Percentiles rank a stretch among this genome's conserved stretches.
Conservation (phyloP, 2,329 filamentous ascomycete species). For the Diaporthe citrichinensis region DNA sequence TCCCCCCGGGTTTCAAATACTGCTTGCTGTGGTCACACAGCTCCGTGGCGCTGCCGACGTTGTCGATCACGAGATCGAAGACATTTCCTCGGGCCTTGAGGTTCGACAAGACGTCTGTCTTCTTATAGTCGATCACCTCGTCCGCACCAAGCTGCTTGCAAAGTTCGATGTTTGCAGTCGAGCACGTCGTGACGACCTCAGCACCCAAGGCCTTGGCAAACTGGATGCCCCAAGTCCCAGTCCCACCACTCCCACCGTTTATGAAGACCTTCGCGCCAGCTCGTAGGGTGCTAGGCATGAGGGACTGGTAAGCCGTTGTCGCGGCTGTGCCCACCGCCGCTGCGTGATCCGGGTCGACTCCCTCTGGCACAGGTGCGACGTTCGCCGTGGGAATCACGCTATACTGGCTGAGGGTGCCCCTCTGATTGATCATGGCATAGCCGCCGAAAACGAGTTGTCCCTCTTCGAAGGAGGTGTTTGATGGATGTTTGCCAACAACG, state of each 20-base stretch:
- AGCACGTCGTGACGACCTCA: constrained; percentile 54
- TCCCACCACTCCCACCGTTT: constrained; percentile 55
- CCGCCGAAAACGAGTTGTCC: constrained; percentile 45
- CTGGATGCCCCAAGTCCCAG: constrained; percentile 55
- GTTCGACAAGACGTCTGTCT: constrained; percentile 38
- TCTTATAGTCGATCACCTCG: constrained; percentile 54
- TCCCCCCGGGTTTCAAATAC: constrained; percentile 43
- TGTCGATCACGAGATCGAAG: constrained; percentile 50
- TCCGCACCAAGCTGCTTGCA: constrained; percentile 53
- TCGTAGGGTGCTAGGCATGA: constrained; percentile 43
- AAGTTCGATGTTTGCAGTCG: constrained; percentile 52
- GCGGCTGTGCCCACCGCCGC: constrained; percentile 47
- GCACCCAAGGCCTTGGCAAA: constrained; percentile 52
- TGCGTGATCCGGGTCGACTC: constrained; percentile 44
- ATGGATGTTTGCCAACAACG: constrained; percentile 52
- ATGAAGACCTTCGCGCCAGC: constrained; percentile 48
- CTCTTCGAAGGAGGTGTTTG: constrained; percentile 26
- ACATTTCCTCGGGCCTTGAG: constrained; percentile 41
- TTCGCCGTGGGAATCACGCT: constrained; percentile 35
- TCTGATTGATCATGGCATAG: constrained; percentile 30
- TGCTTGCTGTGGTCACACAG: constrained; percentile 44
- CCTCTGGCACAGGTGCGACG: constrained; percentile 38
- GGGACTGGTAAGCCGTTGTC: constrained; percentile 45
- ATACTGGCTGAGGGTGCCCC: constrained; percentile 44
- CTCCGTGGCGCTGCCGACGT: constrained; percentile 43